Evolutionary conservation across 768 basidiomycete species (phyloP), one percentile per base, ranked within the genome.

Genomic region (Mrakia hoshinonis): DNA sequence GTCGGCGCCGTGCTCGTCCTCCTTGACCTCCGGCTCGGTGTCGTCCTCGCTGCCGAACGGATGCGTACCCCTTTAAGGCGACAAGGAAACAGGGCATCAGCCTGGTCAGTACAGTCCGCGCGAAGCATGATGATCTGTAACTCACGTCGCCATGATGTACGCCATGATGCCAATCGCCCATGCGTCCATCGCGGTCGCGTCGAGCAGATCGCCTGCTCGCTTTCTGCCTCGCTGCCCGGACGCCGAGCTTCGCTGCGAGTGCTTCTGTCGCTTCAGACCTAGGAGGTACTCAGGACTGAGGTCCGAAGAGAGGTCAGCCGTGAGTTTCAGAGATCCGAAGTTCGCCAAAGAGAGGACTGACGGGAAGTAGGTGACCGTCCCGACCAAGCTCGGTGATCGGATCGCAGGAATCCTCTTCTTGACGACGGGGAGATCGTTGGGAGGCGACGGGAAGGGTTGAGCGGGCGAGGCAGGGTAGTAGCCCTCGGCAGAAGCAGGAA

Each of bases 1-100:
- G 34, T 15, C 1, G 58, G 34, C 18, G 34, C 31, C 3, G 58
- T 36, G 34, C 54, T 55, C 54, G 29, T 55, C 54, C 54, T 55
- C 55, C 9, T 34, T n/a, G 24, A 24, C 43, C 15, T 43, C 22
- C 18, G 22, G 51, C 26, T 39, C 65, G 9, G 51, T 43, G 36
- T 65, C 70, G 29, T 72, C 70, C 34, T 72, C 65, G 36, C 61
- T 67, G 5, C 65, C 70, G 34, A 72, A 72, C 1, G 70, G 70
- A 31, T 72, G 70, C 12, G 22, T 20, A 1, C 70, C 70, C 12
- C 70, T 71, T 31, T 3, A 55, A 18, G 31, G 20, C 4, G 51
- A 29, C 0, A 15, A 46, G 39, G 13, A 7, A 38, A 36, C 12
- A 3, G 12, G 18, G 5, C 3, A 10, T 58, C 22, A 39, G 24